Percentiles rank a stretch among this genome's conserved stretches.
These are phyloP conservation scores for Debaryomyces subglobosus DNA, from an alignment of 1,139 yeast species.

Conservation along the genomic window DNA sequence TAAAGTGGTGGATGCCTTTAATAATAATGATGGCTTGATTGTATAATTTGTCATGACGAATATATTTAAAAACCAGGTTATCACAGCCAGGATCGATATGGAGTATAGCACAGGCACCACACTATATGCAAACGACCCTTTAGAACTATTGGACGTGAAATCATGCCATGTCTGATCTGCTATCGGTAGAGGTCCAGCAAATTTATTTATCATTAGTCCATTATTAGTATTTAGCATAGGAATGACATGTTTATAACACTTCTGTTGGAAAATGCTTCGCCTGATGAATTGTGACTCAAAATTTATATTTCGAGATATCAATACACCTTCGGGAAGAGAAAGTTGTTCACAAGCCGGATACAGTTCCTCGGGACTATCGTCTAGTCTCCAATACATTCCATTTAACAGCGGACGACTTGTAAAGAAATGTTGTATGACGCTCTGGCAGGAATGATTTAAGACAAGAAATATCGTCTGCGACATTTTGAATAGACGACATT, in stretches of 20 bases:
- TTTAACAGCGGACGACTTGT: neutral
- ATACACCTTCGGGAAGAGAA: constrained; percentile 35
- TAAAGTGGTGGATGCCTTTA: constrained; percentile 48
- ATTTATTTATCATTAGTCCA: constrained; percentile 33
- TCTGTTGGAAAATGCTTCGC: constrained; percentile 33
- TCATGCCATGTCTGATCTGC: constrained; percentile 43
- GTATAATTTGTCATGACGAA: constrained; percentile 65
- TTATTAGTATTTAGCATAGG: constrained; percentile 50
- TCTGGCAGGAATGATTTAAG: neutral
- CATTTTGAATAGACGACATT: constrained; percentile 5
- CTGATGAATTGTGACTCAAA: constrained; percentile 25
- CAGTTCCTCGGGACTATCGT: constrained; percentile 26
- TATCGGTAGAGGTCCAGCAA: constrained; percentile 40
- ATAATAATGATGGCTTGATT: constrained; percentile 53
- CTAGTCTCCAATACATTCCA: constrained; percentile 44
- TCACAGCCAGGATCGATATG: constrained; percentile 64
- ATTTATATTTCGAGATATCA: constrained; percentile 31
- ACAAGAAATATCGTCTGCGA: neutral
- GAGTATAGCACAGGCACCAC: constrained; percentile 65
- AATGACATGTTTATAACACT: constrained; percentile 37
- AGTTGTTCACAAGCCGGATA: constrained; percentile 39
- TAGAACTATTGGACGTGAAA: constrained; percentile 30
- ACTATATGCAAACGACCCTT: constrained; percentile 56
- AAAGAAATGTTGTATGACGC: neutral
- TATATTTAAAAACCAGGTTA: constrained; percentile 64